Evolutionary conservation across 1,284 basidiomycete genomes (phyloP), one percentile per base, ranked within the genome.

Genomic region (Tilletia walkeri): DNA sequence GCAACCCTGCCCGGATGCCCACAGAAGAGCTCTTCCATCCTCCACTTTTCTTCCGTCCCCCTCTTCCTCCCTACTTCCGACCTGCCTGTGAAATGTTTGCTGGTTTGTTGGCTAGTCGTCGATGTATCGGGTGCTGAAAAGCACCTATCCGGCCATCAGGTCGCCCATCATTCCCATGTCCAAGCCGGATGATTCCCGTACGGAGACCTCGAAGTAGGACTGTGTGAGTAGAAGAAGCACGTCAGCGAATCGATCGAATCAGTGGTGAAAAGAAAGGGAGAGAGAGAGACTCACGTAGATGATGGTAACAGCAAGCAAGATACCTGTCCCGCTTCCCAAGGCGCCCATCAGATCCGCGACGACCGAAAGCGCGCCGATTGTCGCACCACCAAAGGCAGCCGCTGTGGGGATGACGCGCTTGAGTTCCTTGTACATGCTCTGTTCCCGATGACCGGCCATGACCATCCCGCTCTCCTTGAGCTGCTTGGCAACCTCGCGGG

Each of bases 401-500:
- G 96, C 95, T 20, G 95, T 98, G 0, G 95, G 95, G 75, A 99
- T 96, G 76, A 98, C 91, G 65, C 94, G 89, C 88, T 98, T 99
- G 75, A 98, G 89, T 84, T 98, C 95, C 88, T 97, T 98, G 89
- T 98, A 98, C 93, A 98, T 96, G 38, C 90, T 92, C 47, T 92
- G 94, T 84, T 98, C 95, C 76, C 94, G 90, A 85, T 97, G 95
- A 70, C 95, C 95, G 34, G 95, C 94, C 89, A 98, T 95, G 70
- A 98, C 95, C 92, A 98, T 95, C 80, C 92, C 91, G 85, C 97
- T 95, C 80, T 99, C 95, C 88, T 98, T 98, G 83, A 99, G 89
- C 85, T 99, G 95, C 86, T 95, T 96, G 70, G 95, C 95, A 69
- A 99, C 90, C 79, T 99, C 95, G 68, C 95, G 87, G 18, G 95